phyloP scores from a whole-genome alignment of 768 basidiomycete genomes.

The Collybia nuda region DNA sequence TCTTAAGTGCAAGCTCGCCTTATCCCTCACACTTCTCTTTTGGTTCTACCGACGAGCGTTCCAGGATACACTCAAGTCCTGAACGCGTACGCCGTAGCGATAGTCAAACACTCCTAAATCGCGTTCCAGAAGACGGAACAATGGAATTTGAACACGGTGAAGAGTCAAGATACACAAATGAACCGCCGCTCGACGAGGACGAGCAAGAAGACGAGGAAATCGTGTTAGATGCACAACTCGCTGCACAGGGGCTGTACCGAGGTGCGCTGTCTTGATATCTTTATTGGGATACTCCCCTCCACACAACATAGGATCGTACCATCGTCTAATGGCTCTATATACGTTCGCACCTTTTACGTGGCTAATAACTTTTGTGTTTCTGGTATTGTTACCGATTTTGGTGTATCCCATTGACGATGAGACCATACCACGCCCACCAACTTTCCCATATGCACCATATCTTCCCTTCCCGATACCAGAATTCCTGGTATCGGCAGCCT shows the following conservation, averaged over 20 bases:
- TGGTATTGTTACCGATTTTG: constrained; percentile 49
- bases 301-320: constrained; percentile 57
- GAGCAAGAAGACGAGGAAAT: constrained; percentile 36
- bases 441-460: constrained; percentile 42
- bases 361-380: constrained; percentile 43
- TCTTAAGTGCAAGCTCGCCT: background rate
- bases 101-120: constrained; percentile 21
- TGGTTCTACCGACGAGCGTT: background rate
- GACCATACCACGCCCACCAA: constrained; percentile 16
- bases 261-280: constrained; percentile 28
- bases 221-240: constrained; percentile 42
- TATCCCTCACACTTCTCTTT: background rate
- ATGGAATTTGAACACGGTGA: constrained; percentile 14
- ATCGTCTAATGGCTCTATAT: constrained; percentile 52
- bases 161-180: constrained; percentile 8
- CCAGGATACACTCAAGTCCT: constrained; percentile 21
- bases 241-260: constrained; percentile 47
- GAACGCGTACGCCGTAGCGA: constrained; percentile 29
- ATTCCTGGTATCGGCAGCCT: constrained; percentile 54
- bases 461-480: constrained; percentile 69
- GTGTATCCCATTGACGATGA: constrained; percentile 41
- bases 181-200: constrained; percentile 21
- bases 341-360: constrained; percentile 58
- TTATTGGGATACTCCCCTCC: background rate
- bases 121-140: constrained; percentile 38